Evolutionary conservation across 2,329 filamentous ascomycete genomes (phyloP).

Genomic region (Emergomyces africanus): DNA sequence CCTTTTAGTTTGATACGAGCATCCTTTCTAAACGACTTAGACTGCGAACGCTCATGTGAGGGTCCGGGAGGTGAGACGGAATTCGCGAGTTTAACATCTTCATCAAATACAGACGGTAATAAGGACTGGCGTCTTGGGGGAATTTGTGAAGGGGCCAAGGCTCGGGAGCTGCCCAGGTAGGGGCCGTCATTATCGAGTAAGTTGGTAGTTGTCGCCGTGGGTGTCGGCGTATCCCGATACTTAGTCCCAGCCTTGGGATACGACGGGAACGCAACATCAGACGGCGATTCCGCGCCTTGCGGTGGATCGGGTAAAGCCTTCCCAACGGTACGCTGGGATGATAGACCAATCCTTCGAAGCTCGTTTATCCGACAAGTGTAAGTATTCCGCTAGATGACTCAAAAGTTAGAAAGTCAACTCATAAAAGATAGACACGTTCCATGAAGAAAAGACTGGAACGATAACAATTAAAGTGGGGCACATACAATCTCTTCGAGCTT

Average conservation of each 20-base stretch:
- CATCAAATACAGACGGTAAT: conserved; percentile 23
- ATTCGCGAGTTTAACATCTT: conserved; percentile 13
- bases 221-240: conserved; percentile 26
- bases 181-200: conserved; percentile 35
- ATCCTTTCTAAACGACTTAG: conserved; percentile 8
- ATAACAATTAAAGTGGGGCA: background rate
- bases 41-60: conserved; percentile 31
- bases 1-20: background rate
- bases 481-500: conserved; percentile 91
- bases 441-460: background rate
- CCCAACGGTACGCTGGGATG: conserved; percentile 39
- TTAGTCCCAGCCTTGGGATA: conserved; percentile 17
- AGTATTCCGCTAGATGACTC: conserved; percentile 54
- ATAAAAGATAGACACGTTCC: background rate
- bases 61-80: conserved; percentile 26
- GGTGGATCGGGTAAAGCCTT: conserved; percentile 67
- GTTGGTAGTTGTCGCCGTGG: conserved; percentile 42
- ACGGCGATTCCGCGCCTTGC: conserved; percentile 45
- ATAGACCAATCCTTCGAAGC: conserved; percentile 54
- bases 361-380: conserved; percentile 87
- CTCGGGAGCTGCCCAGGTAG: conserved; percentile 12
- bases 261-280: conserved; percentile 9
- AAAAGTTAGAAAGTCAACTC: background rate
- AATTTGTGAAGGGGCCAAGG: conserved; percentile 18
- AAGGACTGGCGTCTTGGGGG: conserved; percentile 28